Evolutionary conservation across 2,329 filamentous ascomycete genomes (phyloP).

Genomic region (Teratosphaeria epicoccoides): DNA sequence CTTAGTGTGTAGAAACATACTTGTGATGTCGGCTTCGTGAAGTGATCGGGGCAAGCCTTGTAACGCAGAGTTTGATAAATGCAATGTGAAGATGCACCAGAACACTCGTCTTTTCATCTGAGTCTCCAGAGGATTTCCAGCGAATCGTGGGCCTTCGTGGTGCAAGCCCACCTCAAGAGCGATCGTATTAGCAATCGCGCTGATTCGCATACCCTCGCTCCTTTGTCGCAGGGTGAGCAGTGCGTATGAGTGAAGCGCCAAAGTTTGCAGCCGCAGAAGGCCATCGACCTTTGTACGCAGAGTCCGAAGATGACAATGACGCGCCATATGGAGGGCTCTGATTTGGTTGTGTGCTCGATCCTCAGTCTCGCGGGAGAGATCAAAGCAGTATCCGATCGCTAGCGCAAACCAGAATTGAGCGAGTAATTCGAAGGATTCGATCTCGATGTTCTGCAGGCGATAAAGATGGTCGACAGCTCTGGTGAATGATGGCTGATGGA

Average conservation of each 20-base stretch:
- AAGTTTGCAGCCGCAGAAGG: conserved; percentile 4
- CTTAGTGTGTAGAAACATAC: not conserved
- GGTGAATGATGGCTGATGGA: conserved; percentile 5
- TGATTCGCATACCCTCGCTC: conserved; percentile 4
- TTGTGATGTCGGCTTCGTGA: conserved; percentile 2
- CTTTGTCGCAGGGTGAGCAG: conserved; percentile 5
- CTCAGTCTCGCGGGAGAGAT: not conserved
- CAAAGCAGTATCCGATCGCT: conserved; percentile 6
- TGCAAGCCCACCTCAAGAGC: conserved; percentile 6
- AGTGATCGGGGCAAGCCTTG: conserved; percentile 2
- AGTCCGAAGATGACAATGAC: conserved; percentile 1
- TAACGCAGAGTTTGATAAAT: conserved; percentile 4
- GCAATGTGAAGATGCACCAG: conserved; percentile 7
- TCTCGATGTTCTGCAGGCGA: conserved; percentile 2
- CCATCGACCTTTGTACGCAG: conserved; percentile 2
- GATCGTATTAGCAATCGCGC: conserved; percentile 3
- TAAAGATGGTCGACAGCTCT: conserved; percentile 2
- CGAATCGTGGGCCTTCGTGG: conserved; percentile 3
- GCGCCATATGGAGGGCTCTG: conserved; percentile 1
- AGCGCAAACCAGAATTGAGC: conserved; percentile 6
- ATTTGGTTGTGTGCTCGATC: conserved; percentile 5
- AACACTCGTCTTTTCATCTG: conserved; percentile 6
- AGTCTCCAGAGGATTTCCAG: conserved; percentile 6
- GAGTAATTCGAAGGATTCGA: conserved; percentile 6
- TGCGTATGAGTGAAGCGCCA: conserved; percentile 6